phyloP scores from a whole-genome alignment of 805 yeast species.

The Nakazawaea siamensis region DNA sequence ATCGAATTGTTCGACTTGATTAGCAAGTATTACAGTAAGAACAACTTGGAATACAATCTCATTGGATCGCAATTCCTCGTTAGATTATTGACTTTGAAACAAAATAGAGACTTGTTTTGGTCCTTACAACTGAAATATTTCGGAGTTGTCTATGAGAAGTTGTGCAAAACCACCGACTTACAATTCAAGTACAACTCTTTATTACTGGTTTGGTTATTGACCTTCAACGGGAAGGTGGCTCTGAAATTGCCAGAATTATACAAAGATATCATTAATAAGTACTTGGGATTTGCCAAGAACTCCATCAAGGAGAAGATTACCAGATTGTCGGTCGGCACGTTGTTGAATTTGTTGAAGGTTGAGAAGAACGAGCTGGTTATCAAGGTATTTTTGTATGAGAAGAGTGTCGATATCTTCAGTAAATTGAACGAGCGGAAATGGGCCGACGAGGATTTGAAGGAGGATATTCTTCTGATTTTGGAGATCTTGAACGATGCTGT shows the following conservation, averaged over 20 bases:
- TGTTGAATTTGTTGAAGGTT: slow-evolving; percentile 48
- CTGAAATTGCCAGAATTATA: slow-evolving; percentile 39
- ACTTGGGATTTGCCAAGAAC: slow-evolving; percentile 54
- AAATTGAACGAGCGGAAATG: slow-evolving; percentile 81
- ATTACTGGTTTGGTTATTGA: slow-evolving; percentile 75
- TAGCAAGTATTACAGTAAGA: slow-evolving; percentile 20
- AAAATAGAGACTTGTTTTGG: slow-evolving; percentile 48
- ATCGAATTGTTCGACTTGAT: slow-evolving; percentile 30
- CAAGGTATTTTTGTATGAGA: slow-evolving; percentile 63
- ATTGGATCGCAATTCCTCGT: slow-evolving; percentile 59
- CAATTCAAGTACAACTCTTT: slow-evolving; percentile 81
- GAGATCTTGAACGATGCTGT: slow-evolving; percentile 64
- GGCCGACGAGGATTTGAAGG: slow-evolving; percentile 85
- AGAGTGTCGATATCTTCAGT: slow-evolving; percentile 61
- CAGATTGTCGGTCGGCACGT: slow-evolving; percentile 70
- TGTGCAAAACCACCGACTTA: slow-evolving; percentile 41
- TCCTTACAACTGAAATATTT: slow-evolving; percentile 29
- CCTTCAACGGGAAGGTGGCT: slow-evolving; percentile 57
- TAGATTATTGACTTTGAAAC: slow-evolving; percentile 47
- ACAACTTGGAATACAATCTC: slow-evolving; percentile 45
- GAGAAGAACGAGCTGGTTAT: slow-evolving; percentile 38
- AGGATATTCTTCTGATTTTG: slow-evolving; percentile 54
- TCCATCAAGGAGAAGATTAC: slow-evolving; percentile 91
- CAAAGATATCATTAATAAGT: slow-evolving; percentile 44
- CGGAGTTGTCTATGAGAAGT: slow-evolving; percentile 40